Conservation (phyloP, 2,329 filamentous ascomycete species). For the Fusarium napiforme region DNA sequence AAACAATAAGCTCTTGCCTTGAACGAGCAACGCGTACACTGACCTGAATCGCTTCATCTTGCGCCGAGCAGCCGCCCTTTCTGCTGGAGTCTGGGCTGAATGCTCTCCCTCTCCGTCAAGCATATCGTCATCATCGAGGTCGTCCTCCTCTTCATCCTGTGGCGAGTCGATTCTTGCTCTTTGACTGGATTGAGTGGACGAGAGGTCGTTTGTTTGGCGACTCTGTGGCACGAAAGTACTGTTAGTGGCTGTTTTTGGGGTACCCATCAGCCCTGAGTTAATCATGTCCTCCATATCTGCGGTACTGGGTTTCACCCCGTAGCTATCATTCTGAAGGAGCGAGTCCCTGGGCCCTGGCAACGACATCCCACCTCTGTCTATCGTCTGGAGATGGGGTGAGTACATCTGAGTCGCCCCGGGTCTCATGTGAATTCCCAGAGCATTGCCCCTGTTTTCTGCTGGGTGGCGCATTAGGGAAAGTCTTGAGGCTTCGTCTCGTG, state of each 20-base stretch:
- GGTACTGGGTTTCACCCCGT: conserved; percentile 11
- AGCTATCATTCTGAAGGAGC: conserved; percentile 7
- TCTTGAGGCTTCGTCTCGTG: conserved; percentile 49
- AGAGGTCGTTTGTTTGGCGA: conserved; percentile 49
- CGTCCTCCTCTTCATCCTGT: conserved; percentile 64
- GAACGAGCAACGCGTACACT: conserved; percentile 16
- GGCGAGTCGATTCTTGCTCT: conserved; percentile 50
- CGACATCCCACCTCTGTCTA: conserved; percentile 7
- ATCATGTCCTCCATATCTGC: background rate
- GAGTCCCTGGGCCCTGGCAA: conserved; percentile 13
- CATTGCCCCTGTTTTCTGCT: conserved; percentile 51
- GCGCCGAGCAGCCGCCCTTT: conserved; percentile 66
- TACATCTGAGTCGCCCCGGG: conserved; percentile 51
- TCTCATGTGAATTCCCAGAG: conserved; percentile 74
- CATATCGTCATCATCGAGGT: conserved; percentile 68
- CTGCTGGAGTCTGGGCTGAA: conserved; percentile 64
- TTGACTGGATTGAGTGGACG: conserved; percentile 49
- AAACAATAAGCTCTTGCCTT: conserved; percentile 48
- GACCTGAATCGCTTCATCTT: conserved; percentile 87
- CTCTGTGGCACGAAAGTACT: conserved; percentile 38
- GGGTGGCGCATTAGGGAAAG: conserved; percentile 44
- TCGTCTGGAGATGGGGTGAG: background rate
- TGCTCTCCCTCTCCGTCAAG: conserved; percentile 54
- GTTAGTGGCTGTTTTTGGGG: background rate
- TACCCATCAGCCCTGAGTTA: background rate